A percentile compares a stretch with the other conserved stretches of the same genome.
Conservation (phyloP, 768 basidiomycete genomes). For the Sarcomyxa edulis region DNA sequence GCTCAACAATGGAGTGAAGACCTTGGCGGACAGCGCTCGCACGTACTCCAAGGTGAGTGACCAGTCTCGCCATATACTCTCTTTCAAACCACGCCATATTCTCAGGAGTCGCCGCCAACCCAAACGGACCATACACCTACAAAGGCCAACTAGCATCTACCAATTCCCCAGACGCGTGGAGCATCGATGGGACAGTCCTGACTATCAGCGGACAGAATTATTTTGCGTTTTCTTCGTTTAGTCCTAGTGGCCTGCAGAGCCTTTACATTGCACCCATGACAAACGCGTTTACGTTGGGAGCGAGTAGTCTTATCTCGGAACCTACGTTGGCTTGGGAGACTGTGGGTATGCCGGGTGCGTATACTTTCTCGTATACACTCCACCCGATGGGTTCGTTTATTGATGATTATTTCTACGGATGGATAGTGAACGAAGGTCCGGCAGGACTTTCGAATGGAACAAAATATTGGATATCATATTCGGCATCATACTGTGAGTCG, state of each 20-base stretch:
- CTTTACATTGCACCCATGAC: constrained; percentile 16
- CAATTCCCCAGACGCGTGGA: constrained; percentile 33
- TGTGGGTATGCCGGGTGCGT: too few species aligned
- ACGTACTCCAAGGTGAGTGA: constrained; percentile 24
- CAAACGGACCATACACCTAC: too few species aligned
- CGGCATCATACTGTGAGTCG: constrained; percentile 25
- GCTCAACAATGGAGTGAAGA: background rate
- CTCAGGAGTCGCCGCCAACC: constrained; percentile 22
- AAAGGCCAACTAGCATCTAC: too few species aligned
- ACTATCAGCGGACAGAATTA: constrained; percentile 18
- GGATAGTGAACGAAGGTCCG: constrained; percentile 29
- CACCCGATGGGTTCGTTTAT: too few species aligned
- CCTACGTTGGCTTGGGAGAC: constrained; percentile 27
- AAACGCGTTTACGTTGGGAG: constrained; percentile 24
- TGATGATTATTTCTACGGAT: too few species aligned
- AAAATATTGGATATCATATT: constrained; percentile 20
- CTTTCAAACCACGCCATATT: constrained; percentile 22
- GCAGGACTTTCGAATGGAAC: constrained; percentile 22
- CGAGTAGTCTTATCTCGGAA: constrained; percentile 25
- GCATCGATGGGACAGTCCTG: constrained; percentile 27
- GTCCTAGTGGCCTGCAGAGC: background rate
- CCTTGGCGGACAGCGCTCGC: constrained; percentile 24
- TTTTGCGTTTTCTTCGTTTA: constrained; percentile 7
- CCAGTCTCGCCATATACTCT: constrained; percentile 26
- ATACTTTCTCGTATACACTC: too few species aligned